A percentile compares a stretch with the other conserved stretches of the same genome.
Evolutionary conservation across 169 alveolate genomes (phyloP).

Genomic region (Eimeria brunetti): DNA sequence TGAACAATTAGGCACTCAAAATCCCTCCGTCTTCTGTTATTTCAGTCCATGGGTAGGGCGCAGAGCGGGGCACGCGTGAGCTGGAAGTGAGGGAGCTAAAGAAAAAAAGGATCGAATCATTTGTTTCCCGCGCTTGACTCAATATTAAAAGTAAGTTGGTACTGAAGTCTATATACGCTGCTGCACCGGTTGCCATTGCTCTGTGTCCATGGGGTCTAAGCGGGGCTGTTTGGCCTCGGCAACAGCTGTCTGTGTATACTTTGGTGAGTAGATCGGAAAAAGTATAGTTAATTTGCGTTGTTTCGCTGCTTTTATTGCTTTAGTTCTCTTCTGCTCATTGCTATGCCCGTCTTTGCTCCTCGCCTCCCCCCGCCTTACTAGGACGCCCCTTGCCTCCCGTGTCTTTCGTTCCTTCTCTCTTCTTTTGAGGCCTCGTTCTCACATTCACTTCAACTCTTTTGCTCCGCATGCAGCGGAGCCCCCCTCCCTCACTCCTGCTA

Average conservation of each 20-base stretch:
- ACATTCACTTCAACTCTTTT: background rate
- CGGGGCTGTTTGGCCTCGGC: constrained; percentile 13
- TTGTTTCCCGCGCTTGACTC: background rate
- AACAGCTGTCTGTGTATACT: background rate
- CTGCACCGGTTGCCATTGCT: constrained; percentile 1
- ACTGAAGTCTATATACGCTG: background rate
- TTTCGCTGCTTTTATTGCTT: background rate
- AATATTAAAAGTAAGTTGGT: background rate
- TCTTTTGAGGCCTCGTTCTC: background rate
- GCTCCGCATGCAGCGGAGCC: background rate
- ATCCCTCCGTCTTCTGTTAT: no score
- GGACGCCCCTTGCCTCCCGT: background rate
- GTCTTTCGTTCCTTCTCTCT: background rate
- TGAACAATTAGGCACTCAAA: no score
- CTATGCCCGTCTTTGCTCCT: background rate
- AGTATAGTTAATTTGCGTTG: background rate
- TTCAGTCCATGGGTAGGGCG: background rate
- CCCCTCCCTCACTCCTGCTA: background rate
- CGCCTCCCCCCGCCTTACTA: background rate
- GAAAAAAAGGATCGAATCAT: background rate
- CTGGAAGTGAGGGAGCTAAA: background rate
- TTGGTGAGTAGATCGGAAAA: background rate
- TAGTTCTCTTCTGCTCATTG: background rate
- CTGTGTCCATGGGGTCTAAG: background rate
- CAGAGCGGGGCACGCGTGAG: background rate